Conservation (phyloP, 2,329 filamentous ascomycete genomes). For the Fusarium abutilonis region DNA sequence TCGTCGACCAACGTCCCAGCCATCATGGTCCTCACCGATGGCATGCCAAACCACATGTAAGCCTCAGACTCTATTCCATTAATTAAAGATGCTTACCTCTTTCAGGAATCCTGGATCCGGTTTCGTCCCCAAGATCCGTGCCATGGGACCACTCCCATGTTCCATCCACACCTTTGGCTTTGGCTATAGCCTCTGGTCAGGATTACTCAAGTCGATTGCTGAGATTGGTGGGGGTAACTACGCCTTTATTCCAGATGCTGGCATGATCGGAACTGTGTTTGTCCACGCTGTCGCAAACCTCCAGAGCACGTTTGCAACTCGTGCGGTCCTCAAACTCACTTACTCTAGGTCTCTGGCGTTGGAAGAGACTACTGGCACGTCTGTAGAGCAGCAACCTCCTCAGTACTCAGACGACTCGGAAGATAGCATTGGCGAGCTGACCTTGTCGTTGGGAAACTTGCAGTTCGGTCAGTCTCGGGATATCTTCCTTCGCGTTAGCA, state of each 20-base stretch:
- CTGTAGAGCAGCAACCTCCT: slow-evolving; percentile 51
- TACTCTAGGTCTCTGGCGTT: slow-evolving; percentile 53
- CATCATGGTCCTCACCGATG: slow-evolving; percentile 65
- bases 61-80: neutral
- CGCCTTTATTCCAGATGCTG: slow-evolving; percentile 68
- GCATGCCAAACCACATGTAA: slow-evolving; percentile 63
- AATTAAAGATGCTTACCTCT: neutral
- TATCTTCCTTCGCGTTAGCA: slow-evolving; percentile 56
- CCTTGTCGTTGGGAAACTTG: slow-evolving; percentile 60
- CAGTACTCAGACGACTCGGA: slow-evolving; percentile 14
- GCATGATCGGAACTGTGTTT: slow-evolving; percentile 72
- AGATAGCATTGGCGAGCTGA: slow-evolving; percentile 45
- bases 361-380: slow-evolving; percentile 52
- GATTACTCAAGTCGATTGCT: slow-evolving; percentile 67
- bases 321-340: slow-evolving; percentile 55
- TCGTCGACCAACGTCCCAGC: slow-evolving; percentile 56
- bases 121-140: slow-evolving; percentile 64
- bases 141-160: slow-evolving; percentile 53
- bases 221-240: slow-evolving; percentile 67
- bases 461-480: slow-evolving; percentile 71
- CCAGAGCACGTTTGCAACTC: slow-evolving; percentile 65
- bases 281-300: slow-evolving; percentile 70
- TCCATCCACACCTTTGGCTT: slow-evolving; percentile 55
- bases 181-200: slow-evolving; percentile 52
- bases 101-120: slow-evolving; percentile 59